Base-by-base conservation (phyloP, 1,284 basidiomycete species). In the Apiotrichum veenhuisii region DNA sequence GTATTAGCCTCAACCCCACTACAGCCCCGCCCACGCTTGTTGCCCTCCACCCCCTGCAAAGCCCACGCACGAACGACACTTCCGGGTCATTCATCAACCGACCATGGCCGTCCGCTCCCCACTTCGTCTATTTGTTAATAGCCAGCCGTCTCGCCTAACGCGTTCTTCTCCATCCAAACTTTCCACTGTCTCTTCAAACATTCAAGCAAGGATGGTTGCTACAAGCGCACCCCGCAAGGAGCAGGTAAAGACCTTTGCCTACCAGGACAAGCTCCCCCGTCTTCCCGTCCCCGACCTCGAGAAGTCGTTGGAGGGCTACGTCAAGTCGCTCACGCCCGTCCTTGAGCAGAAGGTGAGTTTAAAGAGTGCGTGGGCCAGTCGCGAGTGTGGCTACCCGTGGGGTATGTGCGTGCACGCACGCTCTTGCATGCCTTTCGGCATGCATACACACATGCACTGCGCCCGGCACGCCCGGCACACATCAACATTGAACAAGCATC, bases 241-340 rank as follows among this genome's bases (percentile, higher is more conserved):
- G 50, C 73, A 74, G 59, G 71, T 76, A 26, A 77, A 75, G 59
- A 82, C 81, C 0, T 80, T 82, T 61, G 61, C 70, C 14, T 67
- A 75, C 52, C 76, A 78, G 58, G 50, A 55, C 41, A 68, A 68
- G 61, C 73, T 76, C 38, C 84, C 88, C 9, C 85, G 91, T 57
- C 80, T 97, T n/a, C 94, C 94, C 3, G 83, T 97, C 1, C 94
- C 93, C 18, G 81, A 85, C 54, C 81, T 98, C 1, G 82, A 84
- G 44, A 81, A 85, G 71, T 90, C 90, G 0, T 79, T 97, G 34
- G 82, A 88, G 62, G 83, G 83, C 51, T 98, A 97, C 71, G 76
- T 96, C 27, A 82, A 83, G 58, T 89, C 88, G 22, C 76, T 98
- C 3, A 82, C 86, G 58, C 94, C 95, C 0, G 80, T 97, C 54